These are phyloP conservation scores for Thelonectria olida DNA, from an alignment of 2,329 filamentous ascomycete species.

Conservation along the genomic window DNA sequence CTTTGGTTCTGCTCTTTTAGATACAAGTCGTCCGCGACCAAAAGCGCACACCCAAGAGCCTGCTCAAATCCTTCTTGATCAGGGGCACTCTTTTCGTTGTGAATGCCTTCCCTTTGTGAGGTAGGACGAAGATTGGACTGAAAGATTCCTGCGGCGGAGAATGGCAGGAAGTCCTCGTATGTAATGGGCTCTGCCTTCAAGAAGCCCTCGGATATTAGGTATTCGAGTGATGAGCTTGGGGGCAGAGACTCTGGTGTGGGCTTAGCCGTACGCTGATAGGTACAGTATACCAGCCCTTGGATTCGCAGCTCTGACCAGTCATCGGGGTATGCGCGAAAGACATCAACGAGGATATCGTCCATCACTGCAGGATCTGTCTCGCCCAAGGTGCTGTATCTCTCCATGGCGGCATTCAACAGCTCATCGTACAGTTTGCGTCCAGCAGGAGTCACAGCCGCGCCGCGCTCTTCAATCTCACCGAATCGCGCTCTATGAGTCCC, in stretches of 20 bases:
- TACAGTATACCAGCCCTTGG: constrained; percentile 50
- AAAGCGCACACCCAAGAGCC: not conserved
- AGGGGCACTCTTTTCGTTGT: not conserved
- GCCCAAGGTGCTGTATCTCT: not conserved
- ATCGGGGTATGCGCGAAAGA: constrained; percentile 53
- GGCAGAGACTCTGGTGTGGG: not conserved
- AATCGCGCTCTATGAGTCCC: constrained; percentile 60
- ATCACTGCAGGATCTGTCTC: constrained; percentile 4
- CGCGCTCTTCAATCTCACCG: constrained; percentile 63
- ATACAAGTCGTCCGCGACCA: constrained; percentile 18
- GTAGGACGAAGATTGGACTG: constrained; percentile 48
- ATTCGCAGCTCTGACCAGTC: constrained; percentile 47
- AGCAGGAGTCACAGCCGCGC: constrained; percentile 56
- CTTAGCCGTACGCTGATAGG: constrained; percentile 38
- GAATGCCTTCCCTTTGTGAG: not conserved
- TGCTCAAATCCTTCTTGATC: constrained; percentile 10
- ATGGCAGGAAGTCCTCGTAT: constrained; percentile 63
- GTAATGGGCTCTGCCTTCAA: constrained; percentile 54
- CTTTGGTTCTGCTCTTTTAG: constrained; percentile 3
- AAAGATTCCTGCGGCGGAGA: constrained; percentile 62
- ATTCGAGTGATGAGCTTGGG: constrained; percentile 29
- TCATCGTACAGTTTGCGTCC: constrained; percentile 58
- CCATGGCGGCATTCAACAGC: constrained; percentile 47
- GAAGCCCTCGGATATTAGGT: constrained; percentile 44
- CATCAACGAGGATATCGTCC: constrained; percentile 35